phyloP scores from a whole-genome alignment of 2,329 filamentous ascomycete genomes.

The Byssoonygena ceratinophila region DNA sequence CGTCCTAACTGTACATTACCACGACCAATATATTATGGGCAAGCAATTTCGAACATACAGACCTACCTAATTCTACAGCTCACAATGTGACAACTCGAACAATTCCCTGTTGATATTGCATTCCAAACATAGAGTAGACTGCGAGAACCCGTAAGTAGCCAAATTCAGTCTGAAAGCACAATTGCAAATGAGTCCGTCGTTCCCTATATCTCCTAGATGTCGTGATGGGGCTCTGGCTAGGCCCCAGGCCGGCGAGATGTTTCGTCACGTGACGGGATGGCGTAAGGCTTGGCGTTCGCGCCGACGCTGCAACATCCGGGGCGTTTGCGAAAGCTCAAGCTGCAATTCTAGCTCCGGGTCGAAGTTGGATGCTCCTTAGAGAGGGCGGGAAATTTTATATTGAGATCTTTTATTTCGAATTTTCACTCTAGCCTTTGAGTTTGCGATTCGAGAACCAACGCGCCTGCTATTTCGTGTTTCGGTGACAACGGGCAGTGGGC shows the following conservation, averaged over 20 bases:
- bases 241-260: too few species aligned
- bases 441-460: not conserved
- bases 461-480: not conserved
- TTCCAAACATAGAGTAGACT: too few species aligned
- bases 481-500: not conserved
- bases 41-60: too few species aligned
- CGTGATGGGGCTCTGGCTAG: too few species aligned
- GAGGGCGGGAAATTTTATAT: not conserved
- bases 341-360: not conserved
- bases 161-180: too few species aligned
- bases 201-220: too few species aligned
- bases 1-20: not conserved
- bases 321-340: not conserved
- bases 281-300: slow-evolving; percentile 2
- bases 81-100: too few species aligned
- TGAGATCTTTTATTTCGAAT: not conserved
- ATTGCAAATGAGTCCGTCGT: too few species aligned
- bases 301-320: not conserved
- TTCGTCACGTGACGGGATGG: slow-evolving; percentile 1
- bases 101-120: too few species aligned
- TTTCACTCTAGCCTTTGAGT: not conserved
- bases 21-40: not conserved
- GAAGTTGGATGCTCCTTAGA: not conserved
- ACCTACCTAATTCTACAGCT: too few species aligned
- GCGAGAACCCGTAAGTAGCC: too few species aligned